Base-by-base conservation (phyloP, 2,329 filamentous ascomycete genomes). In the Xylariaceae sp. region DNA sequence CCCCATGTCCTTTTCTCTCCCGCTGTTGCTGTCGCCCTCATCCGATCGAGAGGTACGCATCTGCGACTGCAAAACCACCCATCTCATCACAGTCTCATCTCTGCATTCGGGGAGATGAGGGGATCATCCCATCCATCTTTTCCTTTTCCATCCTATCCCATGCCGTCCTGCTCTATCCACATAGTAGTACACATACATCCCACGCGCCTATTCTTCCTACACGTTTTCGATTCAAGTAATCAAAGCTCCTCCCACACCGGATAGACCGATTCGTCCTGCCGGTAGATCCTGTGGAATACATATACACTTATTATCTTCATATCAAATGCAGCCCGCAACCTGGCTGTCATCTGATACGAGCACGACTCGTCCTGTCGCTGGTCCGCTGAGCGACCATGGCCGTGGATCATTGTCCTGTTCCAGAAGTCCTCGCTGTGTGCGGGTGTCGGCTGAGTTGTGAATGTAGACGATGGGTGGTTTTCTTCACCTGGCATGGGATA, bases 261-360 rank as follows among this genome's bases (percentile, higher is more conserved):
- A 37, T 51, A 47, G 44, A 51, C 50, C 49, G 48, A 53, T 53
- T 49, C 48, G 50, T 51, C 45, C 50, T 49, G 37, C 48, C 50
- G 50, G 47, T 49, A 53, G 19, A 26, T 26, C 22, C 6, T 11
- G 6, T 26, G 11, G 22, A 26, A 11, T 26, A 26, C 22, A 11
- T 26, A 26, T 11, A 6, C 22, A 26, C 22, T 26, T 11, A 6
- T 49, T 42, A 49, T 41, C 45, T 31, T 45, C 49, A 42, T 49
- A 26, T 11, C 11, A 6, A 11, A 26, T 26, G 22, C 22, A 26
- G 22, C 11, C 22, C 51, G 50, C 50, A 51, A 45, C 19, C 15
- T 51, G 46, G 49, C 47, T 49, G 46, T 51, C 49, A 51, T 50
- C 44, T 49, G 50, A 51, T 47, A 43, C 43, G 37, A 47, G 45